Percentiles rank a stretch among this genome's conserved stretches.
Evolutionary conservation across 1,284 basidiomycete genomes (phyloP).

Genomic region (Ceratobasidium sp.): DNA sequence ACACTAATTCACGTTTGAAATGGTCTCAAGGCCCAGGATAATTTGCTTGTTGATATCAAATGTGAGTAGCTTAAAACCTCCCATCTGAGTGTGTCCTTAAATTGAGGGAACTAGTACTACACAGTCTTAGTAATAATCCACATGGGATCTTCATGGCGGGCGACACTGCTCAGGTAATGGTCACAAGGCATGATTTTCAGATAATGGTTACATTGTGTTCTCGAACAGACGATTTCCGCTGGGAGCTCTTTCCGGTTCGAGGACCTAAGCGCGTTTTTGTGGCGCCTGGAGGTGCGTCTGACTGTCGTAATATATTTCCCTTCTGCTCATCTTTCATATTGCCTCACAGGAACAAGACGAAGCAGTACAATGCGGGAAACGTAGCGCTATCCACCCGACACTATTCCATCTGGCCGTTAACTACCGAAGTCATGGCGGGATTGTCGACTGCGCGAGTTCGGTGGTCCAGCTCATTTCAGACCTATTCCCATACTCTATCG

Average conservation of each 20-base stretch:
- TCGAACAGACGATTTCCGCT: constrained; percentile 65
- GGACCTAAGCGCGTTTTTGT: constrained; percentile 73
- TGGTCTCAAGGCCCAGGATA: constrained; percentile 62
- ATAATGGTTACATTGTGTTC: neutral
- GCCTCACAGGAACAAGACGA: constrained; percentile 7
- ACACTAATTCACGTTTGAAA: neutral
- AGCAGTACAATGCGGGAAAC: constrained; percentile 46
- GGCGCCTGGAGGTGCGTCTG: constrained; percentile 65
- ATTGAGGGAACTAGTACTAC: constrained; percentile 62
- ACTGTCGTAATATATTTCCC: constrained; percentile 2
- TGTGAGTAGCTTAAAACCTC: constrained; percentile 56
- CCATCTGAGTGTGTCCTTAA: neutral
- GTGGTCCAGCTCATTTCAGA: constrained; percentile 62
- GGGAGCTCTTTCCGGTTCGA: constrained; percentile 78
- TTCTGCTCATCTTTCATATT: neutral
- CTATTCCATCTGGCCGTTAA: constrained; percentile 64
- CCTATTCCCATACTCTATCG: constrained; percentile 75
- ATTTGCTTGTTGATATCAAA: constrained; percentile 71
- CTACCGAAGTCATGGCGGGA: constrained; percentile 40
- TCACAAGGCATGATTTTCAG: too few species aligned
- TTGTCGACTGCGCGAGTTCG: constrained; percentile 59
- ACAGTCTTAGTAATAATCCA: constrained; percentile 68
- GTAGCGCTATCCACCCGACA: constrained; percentile 55
- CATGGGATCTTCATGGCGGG: constrained; percentile 81
- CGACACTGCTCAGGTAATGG: constrained; percentile 68